phyloP scores from a whole-genome alignment of 306 rosid species.

The Glycine latifolia region DNA sequence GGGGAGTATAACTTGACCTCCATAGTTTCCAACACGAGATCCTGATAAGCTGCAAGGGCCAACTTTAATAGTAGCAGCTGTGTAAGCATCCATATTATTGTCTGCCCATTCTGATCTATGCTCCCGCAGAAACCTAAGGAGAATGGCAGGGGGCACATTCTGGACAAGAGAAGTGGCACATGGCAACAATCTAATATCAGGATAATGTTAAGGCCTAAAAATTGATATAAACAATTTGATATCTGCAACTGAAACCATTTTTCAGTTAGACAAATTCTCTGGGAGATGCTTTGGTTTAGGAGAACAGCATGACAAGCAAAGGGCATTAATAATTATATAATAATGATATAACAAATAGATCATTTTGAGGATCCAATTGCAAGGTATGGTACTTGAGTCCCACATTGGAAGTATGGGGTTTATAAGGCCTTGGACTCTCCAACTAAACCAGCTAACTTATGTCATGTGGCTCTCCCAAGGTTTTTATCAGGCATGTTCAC shows the following conservation, averaged over 20 bases:
- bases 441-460: too few relatives aligned
- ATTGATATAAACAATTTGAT: neutral
- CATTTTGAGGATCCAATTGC: neutral
- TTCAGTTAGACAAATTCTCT: neutral
- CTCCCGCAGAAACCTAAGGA: constrained; percentile 90
- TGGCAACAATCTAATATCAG: constrained; percentile 33
- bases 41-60: too few relatives aligned
- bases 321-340: constrained; percentile 2
- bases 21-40: too few relatives aligned
- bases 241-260: neutral
- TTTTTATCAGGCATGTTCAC: too few relatives aligned
- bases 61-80: too few relatives aligned
- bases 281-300: neutral
- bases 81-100: constrained; percentile 84
- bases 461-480: too few relatives aligned
- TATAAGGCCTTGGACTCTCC: too few relatives aligned
- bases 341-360: constrained; percentile 1
- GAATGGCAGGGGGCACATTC: constrained; percentile 98
- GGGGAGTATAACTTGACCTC: constrained; percentile 32
- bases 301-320: constrained; percentile 8
- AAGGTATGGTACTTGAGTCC: too few relatives aligned
- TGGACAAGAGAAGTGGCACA: constrained; percentile 47
- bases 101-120: constrained; percentile 99
- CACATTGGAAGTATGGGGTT: too few relatives aligned
- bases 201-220: constrained; percentile 12